These are phyloP conservation scores for Penicillium sp. DNA, from an alignment of 2,329 filamentous ascomycete genomes.

Conservation along the genomic window DNA sequence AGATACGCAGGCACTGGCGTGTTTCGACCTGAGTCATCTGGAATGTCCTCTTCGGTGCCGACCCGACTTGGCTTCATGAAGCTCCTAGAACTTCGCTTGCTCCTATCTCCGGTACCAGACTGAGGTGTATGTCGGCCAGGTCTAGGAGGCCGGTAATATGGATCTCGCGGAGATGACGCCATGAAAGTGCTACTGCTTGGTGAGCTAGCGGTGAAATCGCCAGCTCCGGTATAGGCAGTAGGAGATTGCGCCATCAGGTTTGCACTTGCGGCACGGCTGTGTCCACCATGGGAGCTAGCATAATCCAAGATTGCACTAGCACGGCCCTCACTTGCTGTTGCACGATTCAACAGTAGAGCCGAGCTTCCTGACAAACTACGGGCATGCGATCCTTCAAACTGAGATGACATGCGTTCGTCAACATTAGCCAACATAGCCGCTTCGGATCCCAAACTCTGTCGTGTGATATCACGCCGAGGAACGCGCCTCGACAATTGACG, in stretches of 20 bases:
- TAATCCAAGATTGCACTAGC: conserved; percentile 57
- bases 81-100: conserved; percentile 40
- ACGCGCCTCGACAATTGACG: conserved; percentile 78
- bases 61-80: conserved; percentile 44
- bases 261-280: conserved; percentile 60
- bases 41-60: conserved; percentile 33
- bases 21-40: conserved; percentile 46
- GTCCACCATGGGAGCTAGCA: conserved; percentile 46
- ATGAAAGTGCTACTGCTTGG: conserved; percentile 45
- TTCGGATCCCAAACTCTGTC: conserved; percentile 80
- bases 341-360: conserved; percentile 59
- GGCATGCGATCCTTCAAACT: conserved; percentile 54
- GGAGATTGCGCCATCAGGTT: conserved; percentile 71
- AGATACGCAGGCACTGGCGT: conserved; percentile 58
- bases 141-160: conserved; percentile 86
- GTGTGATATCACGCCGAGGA: conserved; percentile 64
- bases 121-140: conserved; percentile 67
- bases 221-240: conserved; percentile 69
- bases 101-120: conserved; percentile 47
- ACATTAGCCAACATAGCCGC: conserved; percentile 75
- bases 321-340: conserved; percentile 46
- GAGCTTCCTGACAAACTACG: conserved; percentile 65
- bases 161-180: conserved; percentile 62
- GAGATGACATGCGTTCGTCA: conserved; percentile 62
- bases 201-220: conserved; percentile 47